Conservation (phyloP, 2,329 filamentous ascomycete genomes). For the Cordyceps cicadae region DNA sequence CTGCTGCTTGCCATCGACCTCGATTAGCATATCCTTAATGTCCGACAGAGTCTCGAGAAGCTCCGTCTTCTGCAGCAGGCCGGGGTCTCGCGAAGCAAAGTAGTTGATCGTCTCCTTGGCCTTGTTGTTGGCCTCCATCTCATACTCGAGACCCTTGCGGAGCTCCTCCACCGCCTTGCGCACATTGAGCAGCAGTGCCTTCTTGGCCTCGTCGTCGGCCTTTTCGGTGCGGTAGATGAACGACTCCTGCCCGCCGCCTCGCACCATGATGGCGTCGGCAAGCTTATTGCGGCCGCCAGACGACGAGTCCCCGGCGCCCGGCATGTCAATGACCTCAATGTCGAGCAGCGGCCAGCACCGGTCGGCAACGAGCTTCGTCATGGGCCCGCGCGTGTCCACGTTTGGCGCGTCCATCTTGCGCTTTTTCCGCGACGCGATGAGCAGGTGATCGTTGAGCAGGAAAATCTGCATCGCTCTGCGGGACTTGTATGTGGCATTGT, state of each 20-base stretch:
- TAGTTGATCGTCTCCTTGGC: constrained; percentile 79
- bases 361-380: constrained; percentile 80
- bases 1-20: constrained; percentile 93
- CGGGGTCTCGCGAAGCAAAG: constrained; percentile 69
- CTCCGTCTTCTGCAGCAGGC: constrained; percentile 69
- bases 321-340: constrained; percentile 86
- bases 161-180: constrained; percentile 89
- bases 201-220: constrained; percentile 69
- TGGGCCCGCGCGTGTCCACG: constrained; percentile 40
- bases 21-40: constrained; percentile 81
- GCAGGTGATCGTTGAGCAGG: constrained; percentile 84
- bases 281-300: constrained; percentile 52
- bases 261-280: constrained; percentile 81
- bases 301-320: constrained; percentile 52
- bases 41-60: constrained; percentile 70
- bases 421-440: constrained; percentile 88
- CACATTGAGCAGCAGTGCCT: constrained; percentile 74
- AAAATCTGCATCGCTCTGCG: constrained; percentile 84
- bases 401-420: constrained; percentile 65
- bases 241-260: constrained; percentile 76
- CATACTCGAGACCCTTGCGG: constrained; percentile 73
- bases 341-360: constrained; percentile 91
- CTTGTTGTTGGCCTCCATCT: constrained; percentile 80
- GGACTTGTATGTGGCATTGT: constrained; percentile 95
- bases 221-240: constrained; percentile 93